These are phyloP conservation scores for Rhizopogon vesiculosus DNA, from an alignment of 768 basidiomycete genomes.

Conservation along the genomic window DNA sequence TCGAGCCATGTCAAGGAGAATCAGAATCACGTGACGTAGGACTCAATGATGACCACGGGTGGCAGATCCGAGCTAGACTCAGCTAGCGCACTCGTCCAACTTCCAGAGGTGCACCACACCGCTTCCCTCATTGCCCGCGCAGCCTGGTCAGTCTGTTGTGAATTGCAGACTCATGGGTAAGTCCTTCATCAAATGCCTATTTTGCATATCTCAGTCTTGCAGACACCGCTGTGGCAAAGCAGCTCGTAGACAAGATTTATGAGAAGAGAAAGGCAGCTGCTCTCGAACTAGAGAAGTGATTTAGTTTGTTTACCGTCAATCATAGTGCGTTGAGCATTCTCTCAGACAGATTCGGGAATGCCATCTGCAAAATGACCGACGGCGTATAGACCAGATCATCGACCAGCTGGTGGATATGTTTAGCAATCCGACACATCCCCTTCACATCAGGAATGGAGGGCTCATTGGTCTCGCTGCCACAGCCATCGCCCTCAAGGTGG, in stretches of 20 bases:
- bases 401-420: constrained; percentile 96
- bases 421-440: constrained; percentile 71
- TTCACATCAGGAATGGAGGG: constrained; percentile 91
- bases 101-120: not conserved
- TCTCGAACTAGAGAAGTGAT: constrained; percentile 90
- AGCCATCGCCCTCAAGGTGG: constrained; percentile 93
- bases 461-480: constrained; percentile 94
- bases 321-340: not conserved
- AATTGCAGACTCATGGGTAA: not conserved
- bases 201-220: not conserved
- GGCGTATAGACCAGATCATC: constrained; percentile 81
- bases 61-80: too few relatives aligned
- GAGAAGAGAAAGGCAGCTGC: constrained; percentile 96
- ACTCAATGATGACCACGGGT: not conserved
- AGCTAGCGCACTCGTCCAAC: not conserved
- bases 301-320: not conserved
- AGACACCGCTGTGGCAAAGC: constrained; percentile 76
- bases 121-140: not conserved
- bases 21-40: not conserved
- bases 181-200: not conserved
- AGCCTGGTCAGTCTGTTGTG: not conserved
- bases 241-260: constrained; percentile 89
- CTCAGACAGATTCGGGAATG: constrained; percentile 81
- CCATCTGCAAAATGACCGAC: constrained; percentile 74
- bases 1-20: too few relatives aligned